Percentiles rank a stretch among this genome's conserved stretches.
Conservation (phyloP, 768 basidiomycete genomes). For the Tricholoma saponaceum region DNA sequence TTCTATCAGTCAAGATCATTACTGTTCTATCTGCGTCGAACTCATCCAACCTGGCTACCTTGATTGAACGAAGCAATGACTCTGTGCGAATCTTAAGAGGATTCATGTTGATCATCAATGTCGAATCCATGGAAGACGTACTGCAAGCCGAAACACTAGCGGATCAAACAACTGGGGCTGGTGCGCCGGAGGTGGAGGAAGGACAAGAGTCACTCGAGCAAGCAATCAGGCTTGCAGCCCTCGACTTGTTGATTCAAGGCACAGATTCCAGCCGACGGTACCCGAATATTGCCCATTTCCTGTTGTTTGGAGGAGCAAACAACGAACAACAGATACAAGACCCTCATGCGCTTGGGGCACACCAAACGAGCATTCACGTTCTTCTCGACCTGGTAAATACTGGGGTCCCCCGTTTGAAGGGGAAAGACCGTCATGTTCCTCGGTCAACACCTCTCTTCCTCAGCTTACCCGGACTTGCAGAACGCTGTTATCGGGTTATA, state of each 20-base stretch:
- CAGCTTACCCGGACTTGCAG: slow-evolving; percentile 72
- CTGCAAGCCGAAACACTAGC: slow-evolving; percentile 54
- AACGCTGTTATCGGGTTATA: slow-evolving; percentile 79
- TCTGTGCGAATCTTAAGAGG: slow-evolving; percentile 84
- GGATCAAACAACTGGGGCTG: slow-evolving; percentile 69
- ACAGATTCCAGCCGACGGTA: slow-evolving; percentile 58
- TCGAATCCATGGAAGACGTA: slow-evolving; percentile 60
- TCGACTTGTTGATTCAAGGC: slow-evolving; percentile 79
- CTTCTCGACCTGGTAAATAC: slow-evolving; percentile 72
- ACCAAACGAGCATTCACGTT: slow-evolving; percentile 72
- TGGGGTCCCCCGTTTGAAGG: slow-evolving; percentile 60
- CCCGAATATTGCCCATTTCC: slow-evolving; percentile 85
- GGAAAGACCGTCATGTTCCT: slow-evolving; percentile 26
- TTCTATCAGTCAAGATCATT: slow-evolving; percentile 79
- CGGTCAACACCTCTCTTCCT: slow-evolving; percentile 53
- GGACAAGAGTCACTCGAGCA: slow-evolving; percentile 46
- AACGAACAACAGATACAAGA: slow-evolving; percentile 69
- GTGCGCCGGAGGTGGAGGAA: slow-evolving; percentile 55
- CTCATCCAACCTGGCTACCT: slow-evolving; percentile 67
- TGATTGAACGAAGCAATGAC: slow-evolving; percentile 77
- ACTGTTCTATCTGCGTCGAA: slow-evolving; percentile 60
- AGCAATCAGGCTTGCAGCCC: slow-evolving; percentile 68
- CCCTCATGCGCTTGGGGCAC: slow-evolving; percentile 69
- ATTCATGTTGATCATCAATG: slow-evolving; percentile 62
- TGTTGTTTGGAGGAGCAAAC: slow-evolving; percentile 70